Conservation (phyloP, 805 yeast genomes). For the Myxozyma neotropica region DNA sequence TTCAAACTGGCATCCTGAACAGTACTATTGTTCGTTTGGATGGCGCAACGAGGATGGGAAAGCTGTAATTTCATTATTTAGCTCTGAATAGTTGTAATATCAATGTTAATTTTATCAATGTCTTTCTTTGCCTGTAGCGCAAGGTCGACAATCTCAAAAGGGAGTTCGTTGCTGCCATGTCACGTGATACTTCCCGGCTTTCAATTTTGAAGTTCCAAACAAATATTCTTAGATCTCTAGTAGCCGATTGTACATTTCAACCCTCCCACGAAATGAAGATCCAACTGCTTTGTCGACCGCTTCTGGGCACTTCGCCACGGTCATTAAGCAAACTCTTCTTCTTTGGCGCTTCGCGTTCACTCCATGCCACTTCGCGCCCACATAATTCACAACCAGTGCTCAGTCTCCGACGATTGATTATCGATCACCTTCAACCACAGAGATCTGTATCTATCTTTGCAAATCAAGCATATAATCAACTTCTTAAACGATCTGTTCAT, state of each 20-base stretch:
- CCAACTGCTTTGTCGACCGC: background rate
- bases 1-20: conserved; percentile 20
- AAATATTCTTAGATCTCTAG: no score
- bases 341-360: no score
- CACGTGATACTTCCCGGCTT: background rate
- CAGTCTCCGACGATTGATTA: no score
- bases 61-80: conserved; percentile 5
- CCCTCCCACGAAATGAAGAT: background rate
- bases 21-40: conserved; percentile 26
- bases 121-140: no score
- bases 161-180: no score
- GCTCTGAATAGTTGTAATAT: background rate
- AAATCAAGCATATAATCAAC: background rate
- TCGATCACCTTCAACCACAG: background rate
- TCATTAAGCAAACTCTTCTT: no score
- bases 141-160: no score
- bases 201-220: no score
- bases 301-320: no score
- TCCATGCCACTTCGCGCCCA: no score
- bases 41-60: conserved; percentile 28
- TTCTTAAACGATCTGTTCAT: background rate
- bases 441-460: background rate
- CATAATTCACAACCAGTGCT: no score
- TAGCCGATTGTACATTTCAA: no score
- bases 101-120: background rate